A percentile compares a stretch with the other conserved stretches of the same genome.
Conservation (phyloP, 176 grass and related monocot genomes). For the Oryza rufipogon region DNA sequence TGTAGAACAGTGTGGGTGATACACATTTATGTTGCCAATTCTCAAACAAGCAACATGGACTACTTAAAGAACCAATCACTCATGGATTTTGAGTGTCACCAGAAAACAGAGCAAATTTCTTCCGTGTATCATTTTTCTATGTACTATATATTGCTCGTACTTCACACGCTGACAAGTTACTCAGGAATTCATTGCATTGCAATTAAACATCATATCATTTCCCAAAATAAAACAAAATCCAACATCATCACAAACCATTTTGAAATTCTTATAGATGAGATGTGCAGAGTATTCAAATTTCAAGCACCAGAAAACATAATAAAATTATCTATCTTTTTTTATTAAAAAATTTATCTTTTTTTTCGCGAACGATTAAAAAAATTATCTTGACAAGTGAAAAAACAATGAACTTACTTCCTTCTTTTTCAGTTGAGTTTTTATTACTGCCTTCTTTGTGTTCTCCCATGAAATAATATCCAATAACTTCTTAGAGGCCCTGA, state of each 20-base stretch:
- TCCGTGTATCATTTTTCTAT: not conserved
- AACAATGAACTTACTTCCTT: slow-evolving; percentile 61
- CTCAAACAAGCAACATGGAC: not conserved
- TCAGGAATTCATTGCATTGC: not conserved
- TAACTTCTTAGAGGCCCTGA: slow-evolving; percentile 73
- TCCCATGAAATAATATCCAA: slow-evolving; percentile 79
- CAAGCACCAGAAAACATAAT: not conserved
- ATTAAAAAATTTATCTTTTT: not conserved
- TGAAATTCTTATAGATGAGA: not conserved
- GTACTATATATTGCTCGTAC: not conserved
- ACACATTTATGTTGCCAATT: not conserved
- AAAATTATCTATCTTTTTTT: not conserved
- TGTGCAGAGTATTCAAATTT: not conserved
- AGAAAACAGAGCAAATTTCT: not conserved
- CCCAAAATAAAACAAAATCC: not conserved
- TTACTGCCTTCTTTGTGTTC: slow-evolving; percentile 69
- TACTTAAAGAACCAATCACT: not conserved
- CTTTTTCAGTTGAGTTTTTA: slow-evolving; percentile 70
- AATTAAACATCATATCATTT: not conserved
- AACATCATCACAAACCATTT: too few species aligned
- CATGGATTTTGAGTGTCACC: not conserved
- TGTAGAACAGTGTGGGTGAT: not conserved
- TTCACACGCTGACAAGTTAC: too few species aligned
- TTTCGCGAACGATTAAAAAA: not conserved
- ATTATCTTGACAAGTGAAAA: not conserved